phyloP scores from a whole-genome alignment of 176 grass and related monocot species.

The Carex kokanica region DNA sequence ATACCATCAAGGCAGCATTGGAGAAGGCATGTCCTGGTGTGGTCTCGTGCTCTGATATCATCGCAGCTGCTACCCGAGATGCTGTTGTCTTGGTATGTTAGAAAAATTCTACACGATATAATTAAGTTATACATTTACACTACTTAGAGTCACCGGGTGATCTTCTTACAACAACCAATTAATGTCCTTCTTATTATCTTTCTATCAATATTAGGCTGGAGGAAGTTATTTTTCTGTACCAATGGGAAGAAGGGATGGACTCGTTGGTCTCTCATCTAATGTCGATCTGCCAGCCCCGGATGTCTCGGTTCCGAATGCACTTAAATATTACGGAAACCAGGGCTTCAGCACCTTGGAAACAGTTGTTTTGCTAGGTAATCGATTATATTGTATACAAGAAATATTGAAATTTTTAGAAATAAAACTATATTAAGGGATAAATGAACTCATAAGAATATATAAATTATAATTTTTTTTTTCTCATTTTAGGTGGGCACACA shows the following conservation, averaged over 20 bases:
- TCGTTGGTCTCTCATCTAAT: neutral
- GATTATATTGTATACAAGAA: neutral
- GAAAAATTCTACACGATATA: neutral
- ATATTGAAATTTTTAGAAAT: neutral
- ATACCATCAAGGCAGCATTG: slow-evolving; percentile 32
- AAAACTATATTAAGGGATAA: neutral
- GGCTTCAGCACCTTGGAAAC: slow-evolving; percentile 28
- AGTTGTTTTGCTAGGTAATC: slow-evolving; percentile 34
- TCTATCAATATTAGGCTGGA: slow-evolving; percentile 12
- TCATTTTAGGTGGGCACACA: slow-evolving; percentile 32
- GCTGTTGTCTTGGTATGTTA: neutral
- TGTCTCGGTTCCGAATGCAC: slow-evolving; percentile 14
- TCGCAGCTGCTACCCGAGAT: slow-evolving; percentile 1
- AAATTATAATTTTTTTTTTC: neutral
- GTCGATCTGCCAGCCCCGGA: slow-evolving; percentile 35
- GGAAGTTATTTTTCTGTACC: slow-evolving; percentile 30
- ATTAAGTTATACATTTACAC: neutral
- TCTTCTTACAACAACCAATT: neutral
- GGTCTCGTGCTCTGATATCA: slow-evolving; percentile 25
- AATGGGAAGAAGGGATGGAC: slow-evolving; percentile 35
- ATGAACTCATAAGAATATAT: neutral
- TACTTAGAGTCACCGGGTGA: neutral
- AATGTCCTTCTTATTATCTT: neutral
- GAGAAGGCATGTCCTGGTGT: slow-evolving; percentile 34
- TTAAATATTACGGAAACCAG: slow-evolving; percentile 10